These are phyloP conservation scores for Hypoxylon intermedium DNA, from an alignment of 495 filamentous ascomycete genomes.

Conservation along the genomic window DNA sequence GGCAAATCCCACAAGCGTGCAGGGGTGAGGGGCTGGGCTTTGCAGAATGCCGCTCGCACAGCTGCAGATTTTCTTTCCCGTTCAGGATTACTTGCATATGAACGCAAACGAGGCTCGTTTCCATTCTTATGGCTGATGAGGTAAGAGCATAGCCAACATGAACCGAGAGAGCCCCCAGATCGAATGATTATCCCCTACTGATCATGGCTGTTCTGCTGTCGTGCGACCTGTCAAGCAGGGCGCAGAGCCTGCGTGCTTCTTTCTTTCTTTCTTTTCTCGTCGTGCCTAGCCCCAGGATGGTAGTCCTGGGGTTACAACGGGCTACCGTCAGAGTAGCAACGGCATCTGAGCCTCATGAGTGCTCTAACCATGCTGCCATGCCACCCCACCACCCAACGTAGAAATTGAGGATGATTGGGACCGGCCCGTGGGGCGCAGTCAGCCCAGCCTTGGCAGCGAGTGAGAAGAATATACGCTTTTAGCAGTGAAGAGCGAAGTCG, in stretches of 20 bases:
- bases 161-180: neutral
- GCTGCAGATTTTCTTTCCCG: slow-evolving; percentile 15
- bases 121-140: slow-evolving; percentile 17
- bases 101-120: slow-evolving; percentile 16
- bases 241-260: slow-evolving; percentile 20
- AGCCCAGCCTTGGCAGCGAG: slow-evolving; percentile 8
- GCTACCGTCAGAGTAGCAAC: slow-evolving; percentile 21
- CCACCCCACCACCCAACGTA: slow-evolving; percentile 1
- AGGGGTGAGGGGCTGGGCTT: slow-evolving; percentile 9
- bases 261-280: neutral
- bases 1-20: slow-evolving; percentile 21
- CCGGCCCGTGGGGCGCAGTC: slow-evolving; percentile 17
- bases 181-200: slow-evolving; percentile 7
- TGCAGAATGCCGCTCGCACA: slow-evolving; percentile 6
- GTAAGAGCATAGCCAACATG: slow-evolving; percentile 9
- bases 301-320: slow-evolving; percentile 20
- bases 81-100: slow-evolving; percentile 5
- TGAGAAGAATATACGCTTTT: slow-evolving; percentile 4
- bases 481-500: neutral
- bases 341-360: slow-evolving; percentile 30
- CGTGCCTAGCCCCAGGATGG: slow-evolving; percentile 21
- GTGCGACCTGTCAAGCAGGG: slow-evolving; percentile 26
- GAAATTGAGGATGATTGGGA: slow-evolving; percentile 8
- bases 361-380: slow-evolving; percentile 8
- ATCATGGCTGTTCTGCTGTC: neutral